A percentile compares a stretch with the other conserved stretches of the same genome.
Evolutionary conservation across 768 basidiomycete species (phyloP).

Genomic region (Calocybe cyanea): DNA sequence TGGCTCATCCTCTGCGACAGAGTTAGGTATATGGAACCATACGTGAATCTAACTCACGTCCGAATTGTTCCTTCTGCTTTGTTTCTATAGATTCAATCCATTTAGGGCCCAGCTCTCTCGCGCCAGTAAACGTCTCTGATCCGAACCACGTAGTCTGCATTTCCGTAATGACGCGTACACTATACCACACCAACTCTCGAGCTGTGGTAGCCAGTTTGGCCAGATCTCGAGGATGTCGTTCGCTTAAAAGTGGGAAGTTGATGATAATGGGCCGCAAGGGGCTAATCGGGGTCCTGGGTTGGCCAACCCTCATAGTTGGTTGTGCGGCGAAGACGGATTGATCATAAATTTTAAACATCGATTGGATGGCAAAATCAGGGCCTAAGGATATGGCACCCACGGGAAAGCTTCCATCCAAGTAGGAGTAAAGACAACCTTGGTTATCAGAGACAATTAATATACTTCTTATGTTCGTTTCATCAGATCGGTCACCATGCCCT

Average conservation of each 20-base stretch:
- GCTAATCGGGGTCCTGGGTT: conserved; percentile 23
- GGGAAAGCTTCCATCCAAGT: conserved; percentile 74
- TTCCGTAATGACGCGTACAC: conserved; percentile 65
- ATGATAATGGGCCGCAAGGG: conserved; percentile 43
- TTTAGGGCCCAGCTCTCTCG: conserved; percentile 66
- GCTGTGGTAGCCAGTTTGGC: conserved; percentile 67
- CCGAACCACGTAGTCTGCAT: conserved; percentile 75
- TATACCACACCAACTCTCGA: conserved; percentile 71
- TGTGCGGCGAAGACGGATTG: conserved; percentile 49
- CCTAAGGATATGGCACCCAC: conserved; percentile 52
- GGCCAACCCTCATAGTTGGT: conserved; percentile 24
- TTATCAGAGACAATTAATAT: conserved; percentile 60
- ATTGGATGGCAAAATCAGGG: conserved; percentile 24
- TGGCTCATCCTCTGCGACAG: conserved; percentile 49
- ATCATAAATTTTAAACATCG: conserved; percentile 45
- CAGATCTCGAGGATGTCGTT: conserved; percentile 59
- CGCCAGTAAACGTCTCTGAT: conserved; percentile 58
- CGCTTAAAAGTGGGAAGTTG: conserved; percentile 53
- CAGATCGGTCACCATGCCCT: conserved; percentile 36
- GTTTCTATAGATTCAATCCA: conserved; percentile 67
- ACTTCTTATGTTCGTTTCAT: conserved; percentile 58
- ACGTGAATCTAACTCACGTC: conserved; percentile 40
- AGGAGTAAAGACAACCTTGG: conserved; percentile 55
- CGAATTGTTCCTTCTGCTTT: conserved; percentile 63
- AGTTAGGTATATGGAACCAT: conserved; percentile 5